Evolutionary conservation across 352 stramenopile species (phyloP).

Genomic region (Phytophthora kernoviae): DNA sequence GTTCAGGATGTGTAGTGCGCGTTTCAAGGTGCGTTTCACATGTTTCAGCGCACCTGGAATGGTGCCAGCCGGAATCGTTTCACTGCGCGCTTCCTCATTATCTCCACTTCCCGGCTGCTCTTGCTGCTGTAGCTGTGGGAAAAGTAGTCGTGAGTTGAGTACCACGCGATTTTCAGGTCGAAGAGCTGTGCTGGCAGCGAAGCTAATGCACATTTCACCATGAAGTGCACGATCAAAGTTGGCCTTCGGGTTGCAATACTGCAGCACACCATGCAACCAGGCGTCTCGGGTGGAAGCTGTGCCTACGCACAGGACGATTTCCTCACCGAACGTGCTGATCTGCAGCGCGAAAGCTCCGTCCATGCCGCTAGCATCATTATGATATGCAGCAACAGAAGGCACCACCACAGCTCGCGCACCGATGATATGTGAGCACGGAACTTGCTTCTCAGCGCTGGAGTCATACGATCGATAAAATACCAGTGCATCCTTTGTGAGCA

Average conservation of each 20-base stretch:
- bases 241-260: constrained; percentile 51
- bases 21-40: constrained; percentile 33
- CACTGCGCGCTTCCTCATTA: constrained; percentile 1
- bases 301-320: constrained; percentile 75
- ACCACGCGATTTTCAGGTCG: constrained; percentile 56
- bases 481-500: constrained; percentile 61
- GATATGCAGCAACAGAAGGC: constrained; percentile 24
- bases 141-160: constrained; percentile 70
- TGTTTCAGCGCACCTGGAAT: constrained; percentile 24
- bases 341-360: constrained; percentile 60
- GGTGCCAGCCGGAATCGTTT: constrained; percentile 12
- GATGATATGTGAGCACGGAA: constrained; percentile 53
- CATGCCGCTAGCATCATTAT: constrained; percentile 2
- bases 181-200: constrained; percentile 36
- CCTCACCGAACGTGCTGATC: constrained; percentile 75
- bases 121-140: constrained; percentile 35
- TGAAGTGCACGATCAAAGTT: constrained; percentile 52
- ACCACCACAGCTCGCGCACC: constrained; percentile 45
- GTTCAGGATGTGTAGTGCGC: constrained; percentile 45
- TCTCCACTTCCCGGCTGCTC: neutral
- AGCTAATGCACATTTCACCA: constrained; percentile 50
- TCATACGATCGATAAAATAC: constrained; percentile 77
- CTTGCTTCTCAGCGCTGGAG: constrained; percentile 54
- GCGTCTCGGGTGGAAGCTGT: constrained; percentile 62
- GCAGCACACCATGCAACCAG: constrained; percentile 66